phyloP scores from a whole-genome alignment of 352 stramenopile species.

The Pythium volutum region DNA sequence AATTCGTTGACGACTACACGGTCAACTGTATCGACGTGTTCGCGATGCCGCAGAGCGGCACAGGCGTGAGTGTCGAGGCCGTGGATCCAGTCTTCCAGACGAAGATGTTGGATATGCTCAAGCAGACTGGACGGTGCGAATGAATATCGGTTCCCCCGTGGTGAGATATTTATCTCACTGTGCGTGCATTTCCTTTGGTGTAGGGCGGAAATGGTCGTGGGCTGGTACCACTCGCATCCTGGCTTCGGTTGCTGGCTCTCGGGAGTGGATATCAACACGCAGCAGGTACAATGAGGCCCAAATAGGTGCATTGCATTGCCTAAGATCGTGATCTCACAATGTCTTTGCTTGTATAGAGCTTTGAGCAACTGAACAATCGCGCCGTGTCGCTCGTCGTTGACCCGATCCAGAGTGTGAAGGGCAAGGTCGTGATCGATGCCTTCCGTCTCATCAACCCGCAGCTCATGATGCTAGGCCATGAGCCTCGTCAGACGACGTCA shows the following conservation, averaged over 20 bases:
- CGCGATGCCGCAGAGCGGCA: slow-evolving; percentile 98
- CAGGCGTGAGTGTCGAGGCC: slow-evolving; percentile 95
- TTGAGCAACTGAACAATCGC: slow-evolving; percentile 97
- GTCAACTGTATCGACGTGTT: slow-evolving; percentile 99
- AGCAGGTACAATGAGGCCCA: slow-evolving; percentile 56
- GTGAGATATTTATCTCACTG: background rate
- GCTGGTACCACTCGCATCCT: slow-evolving; percentile 99
- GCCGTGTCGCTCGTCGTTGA: slow-evolving; percentile 99
- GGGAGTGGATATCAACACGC: slow-evolving; percentile 99
- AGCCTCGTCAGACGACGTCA: slow-evolving; percentile 97
- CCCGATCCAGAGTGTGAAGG: slow-evolving; percentile 99
- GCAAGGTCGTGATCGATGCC: slow-evolving; percentile 99
- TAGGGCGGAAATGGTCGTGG: slow-evolving; percentile 92
- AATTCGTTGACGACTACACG: slow-evolving; percentile 99
- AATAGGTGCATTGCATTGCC: background rate
- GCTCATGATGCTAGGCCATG: slow-evolving; percentile 98
- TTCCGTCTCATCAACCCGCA: slow-evolving; percentile 99
- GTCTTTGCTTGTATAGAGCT: slow-evolving; percentile 58
- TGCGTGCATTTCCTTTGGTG: background rate
- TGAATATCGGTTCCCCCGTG: background rate
- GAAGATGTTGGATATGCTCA: slow-evolving; percentile 99
- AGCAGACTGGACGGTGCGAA: slow-evolving; percentile 93
- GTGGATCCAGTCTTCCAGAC: slow-evolving; percentile 99
- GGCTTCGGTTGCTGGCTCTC: slow-evolving; percentile 99
- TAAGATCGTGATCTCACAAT: background rate